These are phyloP conservation scores for Penicillium sp. DNA, from an alignment of 2,329 filamentous ascomycete species.

Conservation along the genomic window DNA sequence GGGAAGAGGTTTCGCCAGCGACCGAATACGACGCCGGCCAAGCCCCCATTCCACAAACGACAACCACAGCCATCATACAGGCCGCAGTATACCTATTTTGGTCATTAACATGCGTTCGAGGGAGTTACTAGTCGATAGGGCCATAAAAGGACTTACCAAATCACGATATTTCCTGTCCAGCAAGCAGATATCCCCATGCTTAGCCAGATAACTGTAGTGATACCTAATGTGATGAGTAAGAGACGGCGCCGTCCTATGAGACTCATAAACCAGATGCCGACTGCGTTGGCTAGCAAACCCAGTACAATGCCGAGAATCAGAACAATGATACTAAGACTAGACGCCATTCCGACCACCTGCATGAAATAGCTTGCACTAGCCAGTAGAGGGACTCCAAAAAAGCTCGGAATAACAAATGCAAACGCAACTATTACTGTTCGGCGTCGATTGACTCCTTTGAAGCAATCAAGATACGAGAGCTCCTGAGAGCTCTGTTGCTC, in stretches of 20 bases:
- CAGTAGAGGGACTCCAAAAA: conserved; percentile 53
- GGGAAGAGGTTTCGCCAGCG: conserved; percentile 39
- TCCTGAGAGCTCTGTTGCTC: conserved; percentile 51
- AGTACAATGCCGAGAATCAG: conserved; percentile 52
- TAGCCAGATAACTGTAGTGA: conserved; percentile 46
- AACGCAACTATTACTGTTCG: conserved; percentile 42
- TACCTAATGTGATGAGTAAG: conserved; percentile 24
- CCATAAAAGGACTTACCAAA: conserved; percentile 39
- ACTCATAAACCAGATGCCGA: conserved; percentile 51
- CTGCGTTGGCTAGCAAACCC: conserved; percentile 51
- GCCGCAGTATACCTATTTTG: conserved; percentile 44
- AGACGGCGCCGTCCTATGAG: conserved; percentile 47
- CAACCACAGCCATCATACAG: conserved; percentile 51
- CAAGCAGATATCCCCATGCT: conserved; percentile 55
- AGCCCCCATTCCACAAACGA: conserved; percentile 39
- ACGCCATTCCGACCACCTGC: conserved; percentile 38
- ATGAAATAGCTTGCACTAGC: conserved; percentile 49
- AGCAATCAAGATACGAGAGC: conserved; percentile 34
- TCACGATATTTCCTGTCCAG: conserved; percentile 42
- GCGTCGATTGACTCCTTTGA: conserved; percentile 28
- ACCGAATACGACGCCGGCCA: conserved; percentile 45
- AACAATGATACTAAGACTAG: conserved; percentile 43
- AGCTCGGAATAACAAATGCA: conserved; percentile 47
- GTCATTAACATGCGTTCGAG: conserved; percentile 2
- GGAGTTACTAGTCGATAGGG: neutral